Base-by-base conservation (phyloP, 805 yeast genomes). In the Myxozyma neglecta region DNA sequence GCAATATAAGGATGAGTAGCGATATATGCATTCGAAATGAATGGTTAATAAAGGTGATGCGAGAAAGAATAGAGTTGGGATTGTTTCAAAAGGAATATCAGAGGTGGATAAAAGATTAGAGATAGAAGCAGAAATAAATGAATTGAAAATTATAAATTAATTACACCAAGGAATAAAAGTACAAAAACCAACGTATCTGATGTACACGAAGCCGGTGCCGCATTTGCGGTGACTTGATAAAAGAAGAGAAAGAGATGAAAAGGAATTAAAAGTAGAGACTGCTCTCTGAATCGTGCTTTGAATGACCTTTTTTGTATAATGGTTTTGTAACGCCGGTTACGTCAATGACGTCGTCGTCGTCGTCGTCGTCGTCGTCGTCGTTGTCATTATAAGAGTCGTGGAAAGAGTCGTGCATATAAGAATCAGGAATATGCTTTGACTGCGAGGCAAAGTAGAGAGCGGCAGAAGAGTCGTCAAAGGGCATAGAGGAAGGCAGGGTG, bases 201-300 rank as follows among this genome's bases (percentile, higher is more conserved):
- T 24, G 29, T 24, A 24, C 29, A 24, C 5, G 29, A 24, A 24
- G 43, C 43, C 46, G 20, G 4, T 5, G 46, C 18, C 46, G 20
- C 11, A 24, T 2, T 5, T 3, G 29, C 29, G 5, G 29, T 5
- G 29, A 3, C 29, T 24, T 24, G 2, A 24, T 2, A n/a, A 47
- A 35, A 10, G 39, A 39, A n/a, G 35, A 16, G n/a, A 16, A 36
- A 35, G 6, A n/a, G 7, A 36, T n/a, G 24, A 39, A 37, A 35
- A 16, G 3, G 11, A 18, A 36, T 20, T 39, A 52, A 42, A 52
- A 42, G 36, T 52, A 52, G 1, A 40, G 18, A 34, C 49, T 42
- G 10, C 56, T 48, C n/a, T 52, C 56, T 5, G 56, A 52, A 11
- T 52, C 56, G 13, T 48, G 56, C 48, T 52, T 52, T 24, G 47